phyloP scores from a whole-genome alignment of 2,329 filamentous ascomycete species.

The Cladosporium sp. region DNA sequence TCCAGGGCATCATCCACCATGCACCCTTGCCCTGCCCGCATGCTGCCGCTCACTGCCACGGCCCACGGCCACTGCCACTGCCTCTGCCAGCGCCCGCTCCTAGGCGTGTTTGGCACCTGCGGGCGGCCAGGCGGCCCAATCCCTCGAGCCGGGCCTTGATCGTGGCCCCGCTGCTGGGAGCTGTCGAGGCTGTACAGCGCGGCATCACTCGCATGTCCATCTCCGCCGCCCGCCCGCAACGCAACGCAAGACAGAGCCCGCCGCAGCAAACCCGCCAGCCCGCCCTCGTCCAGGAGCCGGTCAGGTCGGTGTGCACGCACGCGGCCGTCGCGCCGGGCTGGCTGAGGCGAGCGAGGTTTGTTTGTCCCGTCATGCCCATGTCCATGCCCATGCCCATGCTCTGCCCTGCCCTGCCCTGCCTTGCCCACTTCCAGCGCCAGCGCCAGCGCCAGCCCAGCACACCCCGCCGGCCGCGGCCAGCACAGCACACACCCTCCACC shows the following conservation, averaged over 20 bases:
- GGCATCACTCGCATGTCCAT: background rate
- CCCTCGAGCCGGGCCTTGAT: slow-evolving; percentile 11
- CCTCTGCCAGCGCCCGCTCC: too few species aligned
- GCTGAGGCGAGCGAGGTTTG: background rate
- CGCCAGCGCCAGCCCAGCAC: background rate
- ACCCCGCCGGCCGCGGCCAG: background rate
- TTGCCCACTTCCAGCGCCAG: too few species aligned
- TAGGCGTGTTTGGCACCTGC: slow-evolving; percentile 5
- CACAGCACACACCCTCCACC: slow-evolving; percentile 3
- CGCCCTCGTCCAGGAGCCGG: too few species aligned
- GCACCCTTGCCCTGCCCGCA: background rate
- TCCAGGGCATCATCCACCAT: background rate
- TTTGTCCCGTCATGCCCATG: slow-evolving; percentile 1
- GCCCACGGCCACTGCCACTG: background rate
- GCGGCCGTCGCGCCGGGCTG: too few species aligned
- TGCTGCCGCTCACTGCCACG: background rate
- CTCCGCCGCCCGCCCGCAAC: too few species aligned
- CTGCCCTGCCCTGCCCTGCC: background rate
- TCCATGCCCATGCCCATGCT: too few species aligned
- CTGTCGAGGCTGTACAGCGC: background rate
- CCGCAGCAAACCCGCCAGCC: too few species aligned
- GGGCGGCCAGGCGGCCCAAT: slow-evolving; percentile 7
- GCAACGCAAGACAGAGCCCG: too few species aligned
- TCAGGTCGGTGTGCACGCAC: too few species aligned
- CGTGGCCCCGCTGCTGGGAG: background rate